These are phyloP conservation scores for Colletotrichum trifolii DNA, from an alignment of 2,329 filamentous ascomycete species.

Conservation along the genomic window DNA sequence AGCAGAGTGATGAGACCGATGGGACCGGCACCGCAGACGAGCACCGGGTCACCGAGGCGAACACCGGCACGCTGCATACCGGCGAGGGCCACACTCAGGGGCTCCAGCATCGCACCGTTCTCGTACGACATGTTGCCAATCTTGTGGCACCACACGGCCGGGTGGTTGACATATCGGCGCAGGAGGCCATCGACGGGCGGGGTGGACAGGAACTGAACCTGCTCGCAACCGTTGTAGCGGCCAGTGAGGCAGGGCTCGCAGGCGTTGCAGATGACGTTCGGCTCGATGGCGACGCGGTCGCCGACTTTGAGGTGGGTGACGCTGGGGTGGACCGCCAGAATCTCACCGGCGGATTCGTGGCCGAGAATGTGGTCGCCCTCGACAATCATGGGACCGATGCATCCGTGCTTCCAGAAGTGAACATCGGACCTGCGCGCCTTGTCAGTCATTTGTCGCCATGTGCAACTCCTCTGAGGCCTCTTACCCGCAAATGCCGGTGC, in stretches of 20 bases:
- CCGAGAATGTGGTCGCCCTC: conserved; percentile 89
- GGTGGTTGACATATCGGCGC: conserved; percentile 94
- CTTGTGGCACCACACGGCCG: conserved; percentile 95
- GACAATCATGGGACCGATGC: conserved; percentile 97
- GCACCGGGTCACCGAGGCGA: conserved; percentile 83
- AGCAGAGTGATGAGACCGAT: conserved; percentile 92
- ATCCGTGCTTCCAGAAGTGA: conserved; percentile 96
- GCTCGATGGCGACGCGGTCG: conserved; percentile 93
- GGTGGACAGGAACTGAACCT: conserved; percentile 87
- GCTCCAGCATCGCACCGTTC: conserved; percentile 90
- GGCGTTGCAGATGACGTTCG: conserved; percentile 89
- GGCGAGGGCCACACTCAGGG: conserved; percentile 87
- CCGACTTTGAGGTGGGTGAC: conserved; percentile 83
- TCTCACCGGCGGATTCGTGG: conserved; percentile 89
- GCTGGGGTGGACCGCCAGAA: conserved; percentile 84
- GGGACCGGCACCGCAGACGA: conserved; percentile 92
- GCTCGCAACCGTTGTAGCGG: conserved; percentile 94
- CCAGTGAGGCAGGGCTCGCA: conserved; percentile 94
- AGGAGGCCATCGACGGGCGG: conserved; percentile 89
- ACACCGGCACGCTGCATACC: conserved; percentile 86
- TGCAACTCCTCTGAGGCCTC: conserved; percentile 32
- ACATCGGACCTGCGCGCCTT: conserved; percentile 77
- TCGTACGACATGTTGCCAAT: conserved; percentile 93
- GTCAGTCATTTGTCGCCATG: conserved; percentile 32
- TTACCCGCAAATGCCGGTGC: conserved; percentile 95